Conservation (phyloP, 148 eudicot genomes). For the Rhododendron williamsianum region DNA sequence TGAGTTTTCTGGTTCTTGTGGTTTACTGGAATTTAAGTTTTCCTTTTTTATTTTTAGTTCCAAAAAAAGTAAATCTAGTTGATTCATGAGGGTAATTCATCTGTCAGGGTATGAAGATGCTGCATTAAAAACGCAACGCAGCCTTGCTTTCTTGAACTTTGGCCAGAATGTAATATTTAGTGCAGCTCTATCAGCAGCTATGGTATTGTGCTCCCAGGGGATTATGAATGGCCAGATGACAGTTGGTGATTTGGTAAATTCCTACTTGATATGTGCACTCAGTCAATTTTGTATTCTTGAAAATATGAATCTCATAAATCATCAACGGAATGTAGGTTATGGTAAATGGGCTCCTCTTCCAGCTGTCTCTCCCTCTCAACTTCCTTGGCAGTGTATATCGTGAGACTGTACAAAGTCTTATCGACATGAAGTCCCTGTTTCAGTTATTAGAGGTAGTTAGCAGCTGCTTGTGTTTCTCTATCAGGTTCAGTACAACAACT, state of each 20-base stretch:
- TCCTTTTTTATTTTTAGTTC: neutral
- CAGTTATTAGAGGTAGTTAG: constrained; percentile 77
- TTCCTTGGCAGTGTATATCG: constrained; percentile 97
- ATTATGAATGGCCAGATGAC: constrained; percentile 78
- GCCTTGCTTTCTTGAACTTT: constrained; percentile 87
- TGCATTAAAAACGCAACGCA: constrained; percentile 86
- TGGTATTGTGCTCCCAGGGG: constrained; percentile 76
- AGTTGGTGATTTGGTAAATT: constrained; percentile 88
- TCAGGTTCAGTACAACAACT: neutral
- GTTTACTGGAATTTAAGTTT: neutral
- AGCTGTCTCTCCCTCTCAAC: constrained; percentile 88
- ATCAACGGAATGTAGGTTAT: constrained; percentile 47
- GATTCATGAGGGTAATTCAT: constrained; percentile 5
- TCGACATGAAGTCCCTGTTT: constrained; percentile 94
- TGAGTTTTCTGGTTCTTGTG: neutral
- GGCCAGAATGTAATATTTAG: constrained; percentile 87
- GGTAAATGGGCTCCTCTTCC: constrained; percentile 96
- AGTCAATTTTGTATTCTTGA: neutral
- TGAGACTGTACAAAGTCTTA: constrained; percentile 86
- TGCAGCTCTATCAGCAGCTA: constrained; percentile 76
- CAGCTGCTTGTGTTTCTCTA: constrained; percentile 9
- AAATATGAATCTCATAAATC: neutral
- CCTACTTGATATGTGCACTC: neutral
- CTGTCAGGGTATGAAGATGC: constrained; percentile 85
- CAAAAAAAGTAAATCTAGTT: neutral